Evolutionary conservation across 2,329 filamentous ascomycete genomes (phyloP).

Genomic region (Trichoderma sp.): DNA sequence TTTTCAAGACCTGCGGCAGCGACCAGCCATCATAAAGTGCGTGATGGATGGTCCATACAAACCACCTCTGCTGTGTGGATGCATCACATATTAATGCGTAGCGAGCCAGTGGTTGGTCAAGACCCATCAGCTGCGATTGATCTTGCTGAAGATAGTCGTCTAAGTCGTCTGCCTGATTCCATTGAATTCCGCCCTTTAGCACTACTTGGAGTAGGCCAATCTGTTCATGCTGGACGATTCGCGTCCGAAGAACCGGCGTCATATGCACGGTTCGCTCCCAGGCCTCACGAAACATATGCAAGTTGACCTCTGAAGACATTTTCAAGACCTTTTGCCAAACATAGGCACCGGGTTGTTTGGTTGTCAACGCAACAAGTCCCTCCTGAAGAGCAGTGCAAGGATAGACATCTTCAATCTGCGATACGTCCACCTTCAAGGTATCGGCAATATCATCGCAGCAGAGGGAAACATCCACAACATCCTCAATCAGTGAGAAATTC

Average conservation of each 20-base stretch:
- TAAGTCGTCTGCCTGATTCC: slow-evolving; percentile 4
- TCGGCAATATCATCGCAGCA: not conserved
- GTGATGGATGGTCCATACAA: slow-evolving; percentile 13
- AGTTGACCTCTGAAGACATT: slow-evolving; percentile 25
- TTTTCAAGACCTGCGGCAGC: not conserved
- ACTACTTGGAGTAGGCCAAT: slow-evolving; percentile 48
- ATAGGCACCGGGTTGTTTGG: slow-evolving; percentile 27
- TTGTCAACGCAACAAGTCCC: slow-evolving; percentile 37
- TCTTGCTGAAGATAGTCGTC: not conserved
- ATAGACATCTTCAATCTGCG: slow-evolving; percentile 36
- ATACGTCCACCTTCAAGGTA: not conserved
- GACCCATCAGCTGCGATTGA: not conserved
- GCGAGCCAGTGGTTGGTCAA: slow-evolving; percentile 3
- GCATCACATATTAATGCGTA: not conserved
- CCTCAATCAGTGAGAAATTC: slow-evolving; percentile 13
- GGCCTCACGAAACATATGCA: too few species aligned
- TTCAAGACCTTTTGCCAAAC: slow-evolving; percentile 24
- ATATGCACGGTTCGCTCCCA: not conserved
- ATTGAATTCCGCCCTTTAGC: slow-evolving; percentile 35
- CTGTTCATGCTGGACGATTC: slow-evolving; percentile 45
- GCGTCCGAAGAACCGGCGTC: slow-evolving; percentile 43
- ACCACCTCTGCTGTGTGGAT: too few species aligned
- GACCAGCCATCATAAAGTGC: slow-evolving; percentile 12
- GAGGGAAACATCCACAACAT: not conserved
- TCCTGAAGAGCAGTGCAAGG: slow-evolving; percentile 41